Percentiles rank a stretch among this genome's conserved stretches.
phyloP scores from a whole-genome alignment of 805 yeast species.

The Sungouiella thailandica region DNA sequence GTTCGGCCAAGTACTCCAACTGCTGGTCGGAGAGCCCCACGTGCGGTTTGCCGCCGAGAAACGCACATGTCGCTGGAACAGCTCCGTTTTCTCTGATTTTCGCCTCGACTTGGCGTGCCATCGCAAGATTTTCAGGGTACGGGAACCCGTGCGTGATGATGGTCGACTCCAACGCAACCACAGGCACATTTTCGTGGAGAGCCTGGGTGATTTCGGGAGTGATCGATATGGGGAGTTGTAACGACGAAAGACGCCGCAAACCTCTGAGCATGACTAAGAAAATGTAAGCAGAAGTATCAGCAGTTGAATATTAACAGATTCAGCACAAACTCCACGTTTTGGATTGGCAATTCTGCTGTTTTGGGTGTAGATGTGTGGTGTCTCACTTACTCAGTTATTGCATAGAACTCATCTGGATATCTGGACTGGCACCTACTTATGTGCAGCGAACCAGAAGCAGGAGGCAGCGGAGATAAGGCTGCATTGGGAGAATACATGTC shows the following conservation, averaged over 20 bases:
- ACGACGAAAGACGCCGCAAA: background rate
- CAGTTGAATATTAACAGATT: no score
- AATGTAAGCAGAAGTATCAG: no score
- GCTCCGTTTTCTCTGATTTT: slow-evolving; percentile 59
- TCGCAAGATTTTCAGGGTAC: slow-evolving; percentile 64
- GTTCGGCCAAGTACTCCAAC: slow-evolving; percentile 46
- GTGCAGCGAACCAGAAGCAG: no score
- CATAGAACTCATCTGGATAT: no score
- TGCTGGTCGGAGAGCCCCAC: slow-evolving; percentile 58
- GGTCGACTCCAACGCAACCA: slow-evolving; percentile 82
- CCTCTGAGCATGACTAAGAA: background rate
- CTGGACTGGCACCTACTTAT: no score
- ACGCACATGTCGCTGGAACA: slow-evolving; percentile 82
- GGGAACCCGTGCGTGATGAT: slow-evolving; percentile 90
- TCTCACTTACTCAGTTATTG: no score
- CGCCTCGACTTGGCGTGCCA: slow-evolving; percentile 68
- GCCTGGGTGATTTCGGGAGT: slow-evolving; percentile 63
- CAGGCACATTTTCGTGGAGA: slow-evolving; percentile 49
- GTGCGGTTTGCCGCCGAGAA: slow-evolving; percentile 62
- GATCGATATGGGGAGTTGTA: slow-evolving; percentile 11
- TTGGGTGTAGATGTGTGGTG: no score
- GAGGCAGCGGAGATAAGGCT: no score
- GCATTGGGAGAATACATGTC: no score
- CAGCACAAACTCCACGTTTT: no score
- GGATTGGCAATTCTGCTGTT: no score